Evolutionary conservation across 1,284 basidiomycete genomes (phyloP), one percentile per base, ranked within the genome.

Genomic region (Xanthoconium separans): DNA sequence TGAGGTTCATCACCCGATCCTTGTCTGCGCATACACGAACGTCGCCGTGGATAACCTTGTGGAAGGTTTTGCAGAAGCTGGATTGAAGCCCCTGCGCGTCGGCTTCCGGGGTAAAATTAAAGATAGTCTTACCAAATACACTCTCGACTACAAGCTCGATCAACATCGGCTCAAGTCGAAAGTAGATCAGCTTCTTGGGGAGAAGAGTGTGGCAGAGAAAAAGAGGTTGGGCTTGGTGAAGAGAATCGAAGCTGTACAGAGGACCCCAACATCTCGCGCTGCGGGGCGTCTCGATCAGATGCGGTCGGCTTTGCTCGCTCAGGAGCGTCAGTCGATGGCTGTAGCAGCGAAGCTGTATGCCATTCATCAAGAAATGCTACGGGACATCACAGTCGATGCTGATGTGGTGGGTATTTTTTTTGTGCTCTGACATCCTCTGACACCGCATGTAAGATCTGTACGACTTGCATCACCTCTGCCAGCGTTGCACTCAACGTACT

Each of bases 41-140:
- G 91, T 87, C 24, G 94, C 95, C 0, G 92, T 96, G n/a, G 94
- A 98, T 69, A 93, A 97, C 61, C 80, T 98, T 9, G 84, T 95
- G 33, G 86, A 90, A 63, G 88, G 89, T 0, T 77, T 92, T 24
- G 79, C 78, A 55, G 63, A 71, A 36, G 73, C 79, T 1, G 85
- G 87, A 0, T 71, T 96, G 47, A 84, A 84, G 51, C 88, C 93
- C 0, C 73, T 96, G 6, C 88, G 95, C 2, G 78, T 92, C 12
- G 92, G 92, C 4, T 83, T 79, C 36, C 76, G 77, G 2, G 81
- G 81, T n/a, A 80, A 81, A 46, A 82, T 90, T 30, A 80, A 82
- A 34, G 69, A 77, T 1, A 78, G 82, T 12, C 74, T 93, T 6
- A 62, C 75, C 20, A 64, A 79, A 34, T 74, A 84, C 62, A 89